Base-by-base conservation (phyloP, 169 alveolate genomes). In the Eimeria praecox region DNA sequence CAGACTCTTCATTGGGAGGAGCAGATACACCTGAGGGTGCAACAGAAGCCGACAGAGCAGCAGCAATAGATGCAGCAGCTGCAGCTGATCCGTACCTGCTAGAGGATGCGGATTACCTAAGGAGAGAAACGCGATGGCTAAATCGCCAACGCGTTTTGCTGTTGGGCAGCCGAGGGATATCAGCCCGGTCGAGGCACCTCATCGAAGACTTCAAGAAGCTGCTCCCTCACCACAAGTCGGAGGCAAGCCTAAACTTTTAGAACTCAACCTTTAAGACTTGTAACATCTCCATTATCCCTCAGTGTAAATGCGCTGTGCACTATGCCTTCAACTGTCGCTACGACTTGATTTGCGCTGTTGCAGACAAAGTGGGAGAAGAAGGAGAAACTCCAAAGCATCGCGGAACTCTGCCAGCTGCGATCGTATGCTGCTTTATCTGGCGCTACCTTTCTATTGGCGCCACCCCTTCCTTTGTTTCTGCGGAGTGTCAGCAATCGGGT, bases 221-320 rank as follows among this genome's bases (percentile, higher is more conserved):
- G 87, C 97, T 99, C 52, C 99, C 99, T 35, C 99, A 99, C 97
- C 99, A 99, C 96, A 99, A 99, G 95, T 97, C 99, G 89, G 99
- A 99, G 97, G 99, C 97, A 90, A 66, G 94, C 56, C 16, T 27
- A 40, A n/a, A 42, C 71, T n/a, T 56, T 24, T 38, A 38, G 52
- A 73, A 97, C 64, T 97, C 97, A 91, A 88, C 97, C 20, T 98
- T 98, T 71, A 85, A 94, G 52, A 97, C 95, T 82, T 82, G 77
- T 16, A 96, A 90, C 42, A 40, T 54, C 5, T n/a, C 4, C 0
- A 30, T 85, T 38, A 52, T 49, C 92, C 22, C 54, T 9, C 14
- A 22, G 14, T 33, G 75, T 52, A 44, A 12, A n/a, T 14, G 44
- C 30, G 35, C 44, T 46, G 12, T 1, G 49, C 44, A 46, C 71